Base-by-base conservation (phyloP, 73 alveolate genomes). In the Paramecium pentaurelia region DNA sequence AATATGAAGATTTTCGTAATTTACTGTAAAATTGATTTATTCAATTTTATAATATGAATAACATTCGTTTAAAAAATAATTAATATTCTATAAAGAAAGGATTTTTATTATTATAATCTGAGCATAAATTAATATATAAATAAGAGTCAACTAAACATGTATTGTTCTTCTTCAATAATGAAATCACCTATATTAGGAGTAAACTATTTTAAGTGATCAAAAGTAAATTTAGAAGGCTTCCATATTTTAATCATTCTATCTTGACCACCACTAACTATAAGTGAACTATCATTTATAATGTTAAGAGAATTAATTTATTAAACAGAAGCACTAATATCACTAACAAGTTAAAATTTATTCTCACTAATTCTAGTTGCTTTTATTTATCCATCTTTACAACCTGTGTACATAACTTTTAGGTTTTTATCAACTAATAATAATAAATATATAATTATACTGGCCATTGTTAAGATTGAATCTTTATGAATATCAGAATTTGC, bases 1-100 rank as follows among this genome's bases (percentile, higher is more conserved):
- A 87, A 64, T 87, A 87, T 68, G 93, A 87, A 30, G 93, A 87
- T 64, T 87, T 87, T 59, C 64, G 71, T 40, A 87, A 87, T 64
- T 73, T 87, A 9, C 93, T 87, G 28, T 87, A 73, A 64, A 87
- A 87, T 37, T 87, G 93, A 87, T 18, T 59, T 40, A 60, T 64
- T 10, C 22, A 38, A 38, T 38, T 38, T 9, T 22, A 22, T 40
- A 40, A 40, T 40, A 40, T 40, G 0, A 40, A 40, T 40, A 40
- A 40, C 14, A 40, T 40, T 38, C 45, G 45, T 38, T 38, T 38
- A 38, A 38, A 38, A 38, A 6, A 38, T 38, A 38, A 38, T 38
- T 38, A 38, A 22, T 22, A 22, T 22, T 22, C 25, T 22, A 22
- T 22, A 22, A 22, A 22, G 0, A 22, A 22, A 22, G 0, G 25